Evolutionary conservation across 352 stramenopile species (phyloP), one percentile per base, ranked within the genome.

Genomic region (Pythium vanterpoolii): DNA sequence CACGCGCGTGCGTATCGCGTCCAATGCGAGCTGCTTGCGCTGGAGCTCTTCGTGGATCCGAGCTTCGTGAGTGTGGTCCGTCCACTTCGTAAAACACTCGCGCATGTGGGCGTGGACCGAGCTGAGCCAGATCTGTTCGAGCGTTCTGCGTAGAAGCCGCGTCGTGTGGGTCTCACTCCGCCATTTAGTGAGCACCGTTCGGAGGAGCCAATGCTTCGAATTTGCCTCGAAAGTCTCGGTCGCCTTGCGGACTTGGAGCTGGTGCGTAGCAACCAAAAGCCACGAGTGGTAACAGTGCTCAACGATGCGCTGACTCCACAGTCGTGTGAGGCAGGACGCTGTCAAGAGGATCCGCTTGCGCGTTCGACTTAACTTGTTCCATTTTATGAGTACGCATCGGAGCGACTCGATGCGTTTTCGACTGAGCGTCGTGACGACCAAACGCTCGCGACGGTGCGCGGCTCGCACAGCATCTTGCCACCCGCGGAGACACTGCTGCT

Each of bases 51-150:
- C 46, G 36, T 73, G 14, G 53, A 59, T 11, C 26, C 19, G 31
- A 18, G 61, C 45, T 21, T 58, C 55, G 1, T 39, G 19, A 34
- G 30, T 54, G 39, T 40, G 24, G 9, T 27, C 52, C 8, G 11
- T 34, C 79, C 79, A 89, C 21, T 52, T 58, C 1, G 5, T 38
- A 40, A 87, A 83, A n/a, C 67, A 55, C 10, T 74, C 30, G 28
- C 48, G 46, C 57, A 86, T 56, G 19, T 66, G 68, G 0, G 48
- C 36, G 36, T 74, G 69, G 1, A 86, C 61, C n/a, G 74, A 76
- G 2, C 34, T 47, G 7, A 83, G 28, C 69, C 71, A 78, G 19
- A 84, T 73, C 36, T 65, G 54, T 26, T 76, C 64, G 0, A 80
- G 27, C 8, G 61, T 76, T 16, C 56, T 63, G 6, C 73, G 56